phyloP scores from a whole-genome alignment of 2,329 filamentous ascomycete genomes.

The Colletotrichum melonis region DNA sequence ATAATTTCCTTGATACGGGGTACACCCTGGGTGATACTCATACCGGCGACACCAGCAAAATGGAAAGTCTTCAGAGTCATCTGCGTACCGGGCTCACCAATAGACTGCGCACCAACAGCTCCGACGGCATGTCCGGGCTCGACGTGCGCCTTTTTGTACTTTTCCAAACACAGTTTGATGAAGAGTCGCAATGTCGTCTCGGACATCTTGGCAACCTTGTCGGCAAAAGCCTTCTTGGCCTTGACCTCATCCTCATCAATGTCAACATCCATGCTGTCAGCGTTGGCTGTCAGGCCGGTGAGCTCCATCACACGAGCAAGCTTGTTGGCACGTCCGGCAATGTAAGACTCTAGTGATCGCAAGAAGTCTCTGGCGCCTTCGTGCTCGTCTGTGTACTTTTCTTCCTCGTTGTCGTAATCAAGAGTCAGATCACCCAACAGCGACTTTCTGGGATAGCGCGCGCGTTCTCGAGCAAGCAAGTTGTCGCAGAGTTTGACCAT shows the following conservation, averaged over 20 bases:
- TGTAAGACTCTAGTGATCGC: conserved; percentile 79
- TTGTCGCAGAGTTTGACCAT: conserved; percentile 76
- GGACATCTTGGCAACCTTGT: conserved; percentile 88
- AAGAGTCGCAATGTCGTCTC: conserved; percentile 78
- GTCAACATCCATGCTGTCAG: conserved; percentile 43
- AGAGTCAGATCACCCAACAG: conserved; percentile 72
- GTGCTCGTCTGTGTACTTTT: conserved; percentile 78
- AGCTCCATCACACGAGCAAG: conserved; percentile 49
- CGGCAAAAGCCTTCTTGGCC: conserved; percentile 57
- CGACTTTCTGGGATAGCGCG: conserved; percentile 70
- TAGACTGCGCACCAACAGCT: conserved; percentile 95
- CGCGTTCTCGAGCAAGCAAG: conserved; percentile 75
- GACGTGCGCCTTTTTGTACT: conserved; percentile 90
- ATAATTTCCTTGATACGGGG: conserved; percentile 99
- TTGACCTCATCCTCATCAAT: conserved; percentile 40
- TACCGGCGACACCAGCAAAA: conserved; percentile 99
- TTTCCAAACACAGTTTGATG: conserved; percentile 83
- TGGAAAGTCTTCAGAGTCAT: conserved; percentile 99
- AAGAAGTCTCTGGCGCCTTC: conserved; percentile 89
- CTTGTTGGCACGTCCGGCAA: conserved; percentile 71
- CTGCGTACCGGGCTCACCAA: conserved; percentile 97
- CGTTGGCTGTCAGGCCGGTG: conserved; percentile 32
- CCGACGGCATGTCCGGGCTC: conserved; percentile 97
- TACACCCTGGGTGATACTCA: conserved; percentile 99
- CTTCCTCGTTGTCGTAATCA: conserved; percentile 75